These are phyloP conservation scores for Neohortaea acidophila DNA, from an alignment of 495 filamentous ascomycete species.

Conservation along the genomic window DNA sequence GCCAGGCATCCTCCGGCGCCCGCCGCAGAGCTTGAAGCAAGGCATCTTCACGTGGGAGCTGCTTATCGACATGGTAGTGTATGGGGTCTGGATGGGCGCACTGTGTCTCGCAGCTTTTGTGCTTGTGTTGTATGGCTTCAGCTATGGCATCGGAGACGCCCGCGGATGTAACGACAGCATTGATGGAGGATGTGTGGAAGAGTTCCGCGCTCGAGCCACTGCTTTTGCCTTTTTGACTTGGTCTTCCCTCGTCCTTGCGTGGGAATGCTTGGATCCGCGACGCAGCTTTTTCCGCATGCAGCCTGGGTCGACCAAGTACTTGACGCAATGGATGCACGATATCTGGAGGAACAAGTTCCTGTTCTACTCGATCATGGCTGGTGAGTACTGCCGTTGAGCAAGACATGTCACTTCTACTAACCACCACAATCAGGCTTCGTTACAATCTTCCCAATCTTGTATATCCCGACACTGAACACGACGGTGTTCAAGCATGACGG, in stretches of 20 bases:
- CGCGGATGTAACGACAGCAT: slow-evolving; percentile 47
- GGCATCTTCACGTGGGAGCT: slow-evolving; percentile 60
- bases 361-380: slow-evolving; percentile 56
- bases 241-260: slow-evolving; percentile 48
- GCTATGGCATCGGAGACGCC: slow-evolving; percentile 41
- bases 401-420: not conserved
- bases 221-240: slow-evolving; percentile 65
- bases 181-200: slow-evolving; percentile 39
- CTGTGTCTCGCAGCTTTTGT: slow-evolving; percentile 54
- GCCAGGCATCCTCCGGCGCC: slow-evolving; percentile 52
- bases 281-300: slow-evolving; percentile 36
- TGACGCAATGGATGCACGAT: slow-evolving; percentile 36
- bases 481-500: slow-evolving; percentile 60
- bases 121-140: slow-evolving; percentile 51
- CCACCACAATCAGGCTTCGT: slow-evolving; percentile 33
- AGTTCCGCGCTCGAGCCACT: slow-evolving; percentile 63
- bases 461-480: slow-evolving; percentile 54
- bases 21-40: slow-evolving; percentile 47
- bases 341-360: slow-evolving; percentile 58
- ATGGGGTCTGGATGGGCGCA: slow-evolving; percentile 52
- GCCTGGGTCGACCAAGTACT: slow-evolving; percentile 35
- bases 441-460: slow-evolving; percentile 56
- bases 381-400: not conserved
- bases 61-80: slow-evolving; percentile 57
- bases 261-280: slow-evolving; percentile 26